Percentiles rank a stretch among this genome's conserved stretches.
Conservation (phyloP, 176 grass and related monocot genomes). For the Thinopyrum elongatum region DNA sequence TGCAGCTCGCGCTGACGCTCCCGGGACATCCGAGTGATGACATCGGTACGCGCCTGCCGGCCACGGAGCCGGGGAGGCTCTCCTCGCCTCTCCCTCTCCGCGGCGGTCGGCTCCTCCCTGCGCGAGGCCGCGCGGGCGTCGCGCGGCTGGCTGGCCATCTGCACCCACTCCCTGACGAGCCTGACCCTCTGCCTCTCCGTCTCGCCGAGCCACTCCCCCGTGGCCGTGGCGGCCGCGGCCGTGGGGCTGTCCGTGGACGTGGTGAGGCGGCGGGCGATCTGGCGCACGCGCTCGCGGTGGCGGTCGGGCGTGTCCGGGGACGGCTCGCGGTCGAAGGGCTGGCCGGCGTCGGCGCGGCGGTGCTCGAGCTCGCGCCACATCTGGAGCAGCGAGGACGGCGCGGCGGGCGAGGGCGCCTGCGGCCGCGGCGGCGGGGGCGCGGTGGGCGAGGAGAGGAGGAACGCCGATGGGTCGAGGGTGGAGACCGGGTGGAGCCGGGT, state of each 20-base stretch:
- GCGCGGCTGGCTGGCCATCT: constrained; percentile 78
- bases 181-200: constrained; percentile 85
- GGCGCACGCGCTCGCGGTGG: constrained; percentile 59
- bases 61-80: constrained; percentile 70
- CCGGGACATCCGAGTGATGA: constrained; percentile 72
- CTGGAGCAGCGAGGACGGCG: constrained; percentile 65
- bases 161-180: constrained; percentile 89
- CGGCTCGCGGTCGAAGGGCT: constrained; percentile 59
- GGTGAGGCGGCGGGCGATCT: constrained; percentile 58
- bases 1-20: constrained; percentile 94
- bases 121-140: constrained; percentile 34
- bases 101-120: constrained; percentile 31
- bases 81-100: constrained; percentile 51
- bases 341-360: constrained; percentile 37
- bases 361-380: constrained; percentile 96
- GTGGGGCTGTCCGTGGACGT: constrained; percentile 33
- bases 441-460: constrained; percentile 48
- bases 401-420: constrained; percentile 34
- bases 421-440: constrained; percentile 37
- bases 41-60: constrained; percentile 76
- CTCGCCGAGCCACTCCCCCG: constrained; percentile 80
- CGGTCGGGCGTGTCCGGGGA: constrained; percentile 64
- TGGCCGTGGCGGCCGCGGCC: constrained; percentile 21
- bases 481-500: constrained; percentile 89
- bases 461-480: constrained; percentile 74